phyloP scores from a whole-genome alignment of 768 basidiomycete genomes.

The Rossbeevera mucosa region DNA sequence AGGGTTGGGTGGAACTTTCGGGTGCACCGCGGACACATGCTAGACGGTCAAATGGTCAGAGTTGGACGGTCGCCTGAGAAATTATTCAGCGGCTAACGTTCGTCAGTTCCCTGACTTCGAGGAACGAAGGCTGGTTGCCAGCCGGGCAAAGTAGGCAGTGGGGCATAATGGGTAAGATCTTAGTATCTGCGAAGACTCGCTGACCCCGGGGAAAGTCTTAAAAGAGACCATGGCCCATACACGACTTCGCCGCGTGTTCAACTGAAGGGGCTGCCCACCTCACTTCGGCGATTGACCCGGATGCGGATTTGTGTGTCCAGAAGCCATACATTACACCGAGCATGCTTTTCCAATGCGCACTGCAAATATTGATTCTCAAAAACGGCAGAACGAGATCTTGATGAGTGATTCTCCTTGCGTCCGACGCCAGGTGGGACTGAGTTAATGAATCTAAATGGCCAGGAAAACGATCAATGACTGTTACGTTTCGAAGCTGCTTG shows the following conservation, averaged over 20 bases:
- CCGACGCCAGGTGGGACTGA: constrained; percentile 18
- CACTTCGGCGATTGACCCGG: constrained; percentile 20
- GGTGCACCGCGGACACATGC: constrained; percentile 22
- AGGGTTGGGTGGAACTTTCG: constrained; percentile 2
- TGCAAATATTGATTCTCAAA: constrained; percentile 7
- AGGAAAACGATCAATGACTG: not conserved
- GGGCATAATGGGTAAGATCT: constrained; percentile 22
- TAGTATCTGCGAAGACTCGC: constrained; percentile 10
- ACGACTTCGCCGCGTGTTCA: constrained; percentile 33
- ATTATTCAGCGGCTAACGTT: constrained; percentile 9
- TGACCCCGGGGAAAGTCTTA: constrained; percentile 20
- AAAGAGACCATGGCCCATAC: constrained; percentile 30
- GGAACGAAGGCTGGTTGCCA: constrained; percentile 21
- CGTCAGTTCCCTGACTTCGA: constrained; percentile 14
- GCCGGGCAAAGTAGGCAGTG: constrained; percentile 22
- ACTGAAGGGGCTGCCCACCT: constrained; percentile 24
- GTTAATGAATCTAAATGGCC: constrained; percentile 8
- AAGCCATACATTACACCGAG: constrained; percentile 13
- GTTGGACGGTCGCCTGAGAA: not conserved
- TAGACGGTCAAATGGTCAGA: constrained; percentile 10
- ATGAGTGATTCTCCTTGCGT: not conserved
- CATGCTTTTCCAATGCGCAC: constrained; percentile 26
- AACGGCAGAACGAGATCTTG: constrained; percentile 2
- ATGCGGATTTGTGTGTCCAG: constrained; percentile 20
- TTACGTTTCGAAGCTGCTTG: not conserved